Evolutionary conservation across 148 eudicot species (phyloP).

Genomic region (Dianthus caryophyllus): DNA sequence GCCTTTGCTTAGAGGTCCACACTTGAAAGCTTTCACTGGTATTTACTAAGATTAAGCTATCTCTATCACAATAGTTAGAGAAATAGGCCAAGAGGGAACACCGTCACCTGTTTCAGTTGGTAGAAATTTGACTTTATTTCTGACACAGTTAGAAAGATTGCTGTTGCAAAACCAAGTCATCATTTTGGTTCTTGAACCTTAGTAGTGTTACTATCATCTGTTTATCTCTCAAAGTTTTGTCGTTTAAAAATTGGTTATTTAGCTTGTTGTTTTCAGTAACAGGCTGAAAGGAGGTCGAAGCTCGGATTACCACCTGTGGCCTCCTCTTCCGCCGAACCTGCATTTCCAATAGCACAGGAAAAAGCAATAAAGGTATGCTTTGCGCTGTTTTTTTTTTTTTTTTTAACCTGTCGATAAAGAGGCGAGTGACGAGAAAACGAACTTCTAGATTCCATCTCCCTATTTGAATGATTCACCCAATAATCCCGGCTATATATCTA

Average conservation of each 20-base stretch:
- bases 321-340: conserved; percentile 24
- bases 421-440: not conserved
- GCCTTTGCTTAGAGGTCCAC: too few relatives aligned
- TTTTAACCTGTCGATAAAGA: not conserved
- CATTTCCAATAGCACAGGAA: conserved; percentile 21
- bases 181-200: not conserved
- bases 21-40: not conserved
- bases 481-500: too few relatives aligned
- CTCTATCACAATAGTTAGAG: too few relatives aligned
- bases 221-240: not conserved
- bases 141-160: not conserved
- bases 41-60: too few relatives aligned
- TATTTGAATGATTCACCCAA: too few relatives aligned
- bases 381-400: not conserved
- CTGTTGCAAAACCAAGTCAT: not conserved
- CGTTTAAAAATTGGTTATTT: conserved; percentile 6
- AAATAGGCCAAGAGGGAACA: not conserved
- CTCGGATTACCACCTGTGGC: conserved; percentile 35
- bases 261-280: conserved; percentile 20
- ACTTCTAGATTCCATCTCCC: too few relatives aligned
- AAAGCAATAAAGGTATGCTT: conserved; percentile 25
- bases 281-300: conserved; percentile 57
- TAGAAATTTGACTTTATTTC: not conserved
- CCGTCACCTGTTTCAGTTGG: not conserved
- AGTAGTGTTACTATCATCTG: not conserved